phyloP scores from a whole-genome alignment of 345 rosid genomes.

The Brassica incana region DNA sequence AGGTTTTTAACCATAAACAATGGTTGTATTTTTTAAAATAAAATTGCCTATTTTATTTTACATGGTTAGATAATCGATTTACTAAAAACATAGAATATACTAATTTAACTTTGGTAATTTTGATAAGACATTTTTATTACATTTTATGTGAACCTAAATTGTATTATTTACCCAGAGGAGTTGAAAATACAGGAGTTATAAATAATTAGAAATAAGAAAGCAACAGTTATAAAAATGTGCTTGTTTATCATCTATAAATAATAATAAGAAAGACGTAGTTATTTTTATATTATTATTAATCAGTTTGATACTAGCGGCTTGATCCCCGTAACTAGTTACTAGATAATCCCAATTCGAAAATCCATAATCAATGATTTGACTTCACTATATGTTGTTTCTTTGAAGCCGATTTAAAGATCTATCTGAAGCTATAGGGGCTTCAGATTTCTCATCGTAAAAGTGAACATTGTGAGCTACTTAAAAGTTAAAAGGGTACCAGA shows the following conservation, averaged over 20 bases:
- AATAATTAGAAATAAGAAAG: no score
- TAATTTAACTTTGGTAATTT: no score
- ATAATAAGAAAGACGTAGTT: no score
- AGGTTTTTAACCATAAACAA: not conserved
- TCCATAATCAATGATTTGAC: not conserved
- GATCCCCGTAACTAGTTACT: not conserved
- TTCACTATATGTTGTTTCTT: not conserved
- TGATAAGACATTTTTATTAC: no score
- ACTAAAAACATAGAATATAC: not conserved
- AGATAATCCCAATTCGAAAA: not conserved
- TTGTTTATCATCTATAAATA: no score
- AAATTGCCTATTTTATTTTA: no score
- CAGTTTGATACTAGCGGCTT: no score
- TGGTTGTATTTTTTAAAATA: not conserved
- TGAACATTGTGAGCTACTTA: not conserved
- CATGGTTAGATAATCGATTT: not conserved
- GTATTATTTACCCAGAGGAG: no score
- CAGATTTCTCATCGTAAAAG: not conserved
- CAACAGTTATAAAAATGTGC: not conserved
- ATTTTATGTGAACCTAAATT: no score
- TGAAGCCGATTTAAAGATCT: not conserved
- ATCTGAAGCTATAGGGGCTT: no score
- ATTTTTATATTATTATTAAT: no score
- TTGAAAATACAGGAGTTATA: no score
- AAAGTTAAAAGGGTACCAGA: not conserved